phyloP scores from a whole-genome alignment of 2,329 filamentous ascomycete genomes.

The Diaporthe sp. region DNA sequence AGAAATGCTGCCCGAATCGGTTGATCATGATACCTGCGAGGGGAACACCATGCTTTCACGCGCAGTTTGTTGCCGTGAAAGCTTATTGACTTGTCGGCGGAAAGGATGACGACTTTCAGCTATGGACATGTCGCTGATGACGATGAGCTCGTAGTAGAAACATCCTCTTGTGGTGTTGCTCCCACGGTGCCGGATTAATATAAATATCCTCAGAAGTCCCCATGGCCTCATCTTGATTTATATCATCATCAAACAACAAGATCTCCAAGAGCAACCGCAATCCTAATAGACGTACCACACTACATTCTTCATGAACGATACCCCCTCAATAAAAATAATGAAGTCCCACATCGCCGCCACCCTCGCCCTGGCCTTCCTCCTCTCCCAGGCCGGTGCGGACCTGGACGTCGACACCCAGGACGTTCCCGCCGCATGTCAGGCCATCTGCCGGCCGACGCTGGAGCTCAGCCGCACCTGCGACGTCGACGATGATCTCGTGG shows the following conservation, averaged over 20 bases:
- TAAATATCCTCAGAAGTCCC: neutral
- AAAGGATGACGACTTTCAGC: neutral
- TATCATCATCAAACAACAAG: neutral
- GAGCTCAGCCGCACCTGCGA: conserved; percentile 19
- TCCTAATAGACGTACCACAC: neutral
- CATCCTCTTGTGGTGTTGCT: neutral
- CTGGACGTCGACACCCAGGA: conserved; percentile 11
- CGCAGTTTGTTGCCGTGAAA: neutral
- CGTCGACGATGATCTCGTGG: conserved; percentile 9
- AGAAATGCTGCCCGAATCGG: neutral
- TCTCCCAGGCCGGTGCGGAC: neutral
- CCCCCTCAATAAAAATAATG: neutral
- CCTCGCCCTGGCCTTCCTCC: neutral
- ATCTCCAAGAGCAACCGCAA: too few species aligned
- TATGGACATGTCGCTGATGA: neutral
- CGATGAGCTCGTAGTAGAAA: neutral
- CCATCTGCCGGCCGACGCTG: neutral
- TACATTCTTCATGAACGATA: neutral
- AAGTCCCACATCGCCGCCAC: neutral
- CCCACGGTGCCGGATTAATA: neutral
- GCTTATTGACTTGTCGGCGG: neutral
- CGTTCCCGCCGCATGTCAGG: conserved; percentile 1
- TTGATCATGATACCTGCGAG: neutral
- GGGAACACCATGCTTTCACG: too few species aligned
- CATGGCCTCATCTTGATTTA: neutral